Evolutionary conservation across 2,329 filamentous ascomycete genomes (phyloP).

Genomic region (Ophidiomyces ophidiicola): DNA sequence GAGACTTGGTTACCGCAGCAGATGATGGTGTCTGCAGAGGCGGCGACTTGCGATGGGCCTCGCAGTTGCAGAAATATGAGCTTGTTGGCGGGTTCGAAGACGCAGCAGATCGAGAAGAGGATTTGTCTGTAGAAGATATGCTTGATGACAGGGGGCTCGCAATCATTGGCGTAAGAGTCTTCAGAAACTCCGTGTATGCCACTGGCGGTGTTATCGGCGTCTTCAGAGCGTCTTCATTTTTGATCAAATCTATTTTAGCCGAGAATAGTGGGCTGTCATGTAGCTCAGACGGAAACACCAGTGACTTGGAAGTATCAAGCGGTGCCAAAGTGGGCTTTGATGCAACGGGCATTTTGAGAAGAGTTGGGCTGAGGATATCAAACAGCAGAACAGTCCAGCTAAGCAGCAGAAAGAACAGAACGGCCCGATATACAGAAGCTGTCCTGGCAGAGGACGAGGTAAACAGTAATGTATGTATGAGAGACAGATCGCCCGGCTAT

Average conservation of each 20-base stretch:
- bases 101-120: slow-evolving; percentile 15
- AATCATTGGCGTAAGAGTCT: slow-evolving; percentile 59
- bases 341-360: slow-evolving; percentile 8
- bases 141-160: slow-evolving; percentile 54
- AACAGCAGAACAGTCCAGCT: no score
- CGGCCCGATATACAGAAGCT: no score
- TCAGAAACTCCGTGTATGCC: slow-evolving; percentile 88
- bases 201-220: slow-evolving; percentile 84
- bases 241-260: slow-evolving; percentile 50
- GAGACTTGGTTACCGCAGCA: slow-evolving; percentile 30
- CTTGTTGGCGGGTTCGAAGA: slow-evolving; percentile 32
- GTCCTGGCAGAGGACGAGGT: no score
- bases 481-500: background rate
- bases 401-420: no score
- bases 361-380: background rate
- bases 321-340: slow-evolving; percentile 13
- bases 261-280: slow-evolving; percentile 41
- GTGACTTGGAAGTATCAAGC: slow-evolving; percentile 32
- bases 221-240: slow-evolving; percentile 54
- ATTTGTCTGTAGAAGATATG: slow-evolving; percentile 30
- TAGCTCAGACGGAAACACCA: slow-evolving; percentile 43
- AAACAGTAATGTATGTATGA: background rate
- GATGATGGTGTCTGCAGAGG: slow-evolving; percentile 49
- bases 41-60: slow-evolving; percentile 40
- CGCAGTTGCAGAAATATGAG: slow-evolving; percentile 40